These are phyloP conservation scores for Eimeria necatrix DNA, from an alignment of 169 alveolate species.

Conservation along the genomic window DNA sequence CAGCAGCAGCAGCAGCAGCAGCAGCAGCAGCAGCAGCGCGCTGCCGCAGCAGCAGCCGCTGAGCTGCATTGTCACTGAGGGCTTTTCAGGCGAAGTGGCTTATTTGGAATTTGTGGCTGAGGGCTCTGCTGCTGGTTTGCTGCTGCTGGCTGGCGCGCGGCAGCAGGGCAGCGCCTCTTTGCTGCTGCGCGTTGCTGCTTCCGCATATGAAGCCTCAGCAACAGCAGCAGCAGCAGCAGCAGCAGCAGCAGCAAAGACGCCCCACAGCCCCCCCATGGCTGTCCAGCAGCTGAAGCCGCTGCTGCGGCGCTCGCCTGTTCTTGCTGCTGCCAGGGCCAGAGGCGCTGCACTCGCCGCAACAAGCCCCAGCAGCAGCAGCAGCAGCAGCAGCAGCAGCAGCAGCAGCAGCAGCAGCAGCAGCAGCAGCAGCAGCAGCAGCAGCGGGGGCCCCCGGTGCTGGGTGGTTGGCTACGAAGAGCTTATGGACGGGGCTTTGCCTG, in stretches of 20 bases:
- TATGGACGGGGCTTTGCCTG: constrained; percentile 15
- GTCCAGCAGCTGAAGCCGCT: constrained; percentile 71
- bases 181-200: constrained; percentile 48
- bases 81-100: constrained; percentile 60
- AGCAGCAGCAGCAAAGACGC: not conserved
- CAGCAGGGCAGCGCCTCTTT: not conserved
- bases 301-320: constrained; percentile 53
- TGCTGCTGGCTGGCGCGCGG: constrained; percentile 64
- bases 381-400: constrained; percentile 1
- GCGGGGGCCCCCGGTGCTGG: constrained; percentile 60
- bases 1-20: constrained; percentile 4
- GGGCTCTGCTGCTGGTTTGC: constrained; percentile 33
- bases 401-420: constrained; percentile 27
- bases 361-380: constrained; percentile 13
- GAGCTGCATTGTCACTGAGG: constrained; percentile 66
- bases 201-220: not conserved
- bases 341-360: not conserved
- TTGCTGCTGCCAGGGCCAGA: constrained; percentile 53
- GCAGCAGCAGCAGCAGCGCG: not conserved
- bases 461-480: constrained; percentile 68
- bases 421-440: constrained; percentile 9
- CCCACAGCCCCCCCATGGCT: not conserved
- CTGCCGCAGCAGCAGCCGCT: constrained; percentile 50
- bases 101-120: constrained; percentile 49
- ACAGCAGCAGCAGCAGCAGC: constrained; percentile 40